phyloP scores from a whole-genome alignment of 176 grass and related monocot genomes.

The Triticum turgidum region DNA sequence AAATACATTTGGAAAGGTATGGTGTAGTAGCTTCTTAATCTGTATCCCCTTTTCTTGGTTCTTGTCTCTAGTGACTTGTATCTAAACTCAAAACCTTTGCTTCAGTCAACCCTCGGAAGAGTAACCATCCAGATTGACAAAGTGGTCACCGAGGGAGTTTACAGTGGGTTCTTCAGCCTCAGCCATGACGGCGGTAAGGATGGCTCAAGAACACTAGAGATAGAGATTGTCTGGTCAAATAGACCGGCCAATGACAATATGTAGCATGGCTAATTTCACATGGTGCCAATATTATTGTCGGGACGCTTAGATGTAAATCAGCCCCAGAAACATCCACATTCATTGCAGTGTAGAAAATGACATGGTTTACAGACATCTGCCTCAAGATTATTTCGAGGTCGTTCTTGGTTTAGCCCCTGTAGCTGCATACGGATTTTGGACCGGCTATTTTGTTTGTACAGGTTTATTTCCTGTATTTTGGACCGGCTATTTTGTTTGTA shows the following conservation, averaged over 20 bases:
- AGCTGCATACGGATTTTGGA: slow-evolving; percentile 38
- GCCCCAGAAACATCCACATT: slow-evolving; percentile 36
- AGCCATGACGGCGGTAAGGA: slow-evolving; percentile 92
- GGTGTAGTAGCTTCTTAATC: not conserved
- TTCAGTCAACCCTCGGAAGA: slow-evolving; percentile 78
- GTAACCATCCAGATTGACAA: slow-evolving; percentile 99
- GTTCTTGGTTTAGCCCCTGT: not conserved
- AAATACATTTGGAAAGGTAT: slow-evolving; percentile 98
- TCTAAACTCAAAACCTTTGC: not conserved
- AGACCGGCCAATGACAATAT: slow-evolving; percentile 56
- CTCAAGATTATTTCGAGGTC: slow-evolving; percentile 18
- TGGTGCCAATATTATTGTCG: not conserved
- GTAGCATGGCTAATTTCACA: slow-evolving; percentile 33
- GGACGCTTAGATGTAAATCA: slow-evolving; percentile 40
- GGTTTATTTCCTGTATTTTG: slow-evolving; percentile 50
- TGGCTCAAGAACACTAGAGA: slow-evolving; percentile 81
- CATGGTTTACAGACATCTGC: slow-evolving; percentile 20
- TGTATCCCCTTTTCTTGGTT: not conserved
- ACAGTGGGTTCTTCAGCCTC: slow-evolving; percentile 91
- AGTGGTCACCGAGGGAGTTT: slow-evolving; percentile 84
- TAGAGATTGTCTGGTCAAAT: slow-evolving; percentile 97
- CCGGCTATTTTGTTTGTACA: slow-evolving; percentile 44
- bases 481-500: slow-evolving; percentile 39
- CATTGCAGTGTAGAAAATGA: slow-evolving; percentile 32
- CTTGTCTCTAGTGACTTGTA: not conserved